Conservation (phyloP, 2,329 filamentous ascomycete species). For the Simplicillium aogashimaense region DNA sequence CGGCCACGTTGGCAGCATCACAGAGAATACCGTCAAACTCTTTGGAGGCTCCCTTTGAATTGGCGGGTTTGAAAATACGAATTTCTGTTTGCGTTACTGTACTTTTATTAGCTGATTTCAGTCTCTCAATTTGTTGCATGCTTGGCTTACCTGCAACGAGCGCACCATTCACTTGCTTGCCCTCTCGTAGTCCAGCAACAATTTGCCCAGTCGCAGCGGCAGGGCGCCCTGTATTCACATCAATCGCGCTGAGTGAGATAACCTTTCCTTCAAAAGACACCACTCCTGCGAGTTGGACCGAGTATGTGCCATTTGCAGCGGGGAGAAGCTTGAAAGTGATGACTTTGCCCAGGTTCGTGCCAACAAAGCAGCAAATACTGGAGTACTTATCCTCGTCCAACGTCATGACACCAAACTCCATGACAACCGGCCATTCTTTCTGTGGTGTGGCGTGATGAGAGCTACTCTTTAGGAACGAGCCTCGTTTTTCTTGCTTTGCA, state of each 20-base stretch:
- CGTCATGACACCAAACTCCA: slow-evolving; percentile 91
- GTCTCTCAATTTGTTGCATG: neutral
- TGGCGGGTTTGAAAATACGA: slow-evolving; percentile 80
- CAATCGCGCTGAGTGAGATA: slow-evolving; percentile 69
- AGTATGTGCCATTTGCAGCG: slow-evolving; percentile 55
- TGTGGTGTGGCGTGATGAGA: slow-evolving; percentile 18
- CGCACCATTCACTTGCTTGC: slow-evolving; percentile 67
- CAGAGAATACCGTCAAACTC: slow-evolving; percentile 78
- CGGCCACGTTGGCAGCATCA: slow-evolving; percentile 67
- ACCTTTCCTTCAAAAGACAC: slow-evolving; percentile 58
- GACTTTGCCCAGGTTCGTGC: slow-evolving; percentile 75
- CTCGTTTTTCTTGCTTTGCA: slow-evolving; percentile 63
- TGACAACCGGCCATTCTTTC: slow-evolving; percentile 66
- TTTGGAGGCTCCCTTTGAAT: slow-evolving; percentile 83
- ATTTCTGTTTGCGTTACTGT: slow-evolving; percentile 59
- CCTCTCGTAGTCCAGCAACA: slow-evolving; percentile 68
- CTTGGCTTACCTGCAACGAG: slow-evolving; percentile 57
- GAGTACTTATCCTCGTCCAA: slow-evolving; percentile 92
- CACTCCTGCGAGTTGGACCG: slow-evolving; percentile 60
- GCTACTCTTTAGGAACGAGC: slow-evolving; percentile 52
- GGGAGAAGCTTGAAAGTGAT: slow-evolving; percentile 88
- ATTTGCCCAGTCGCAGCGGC: slow-evolving; percentile 66
- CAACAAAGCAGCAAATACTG: slow-evolving; percentile 85
- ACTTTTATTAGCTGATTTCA: slow-evolving; percentile 14
- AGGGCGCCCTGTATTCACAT: slow-evolving; percentile 64